Evolutionary conservation across 768 basidiomycete genomes (phyloP).

Genomic region (Dentipellis sp.): DNA sequence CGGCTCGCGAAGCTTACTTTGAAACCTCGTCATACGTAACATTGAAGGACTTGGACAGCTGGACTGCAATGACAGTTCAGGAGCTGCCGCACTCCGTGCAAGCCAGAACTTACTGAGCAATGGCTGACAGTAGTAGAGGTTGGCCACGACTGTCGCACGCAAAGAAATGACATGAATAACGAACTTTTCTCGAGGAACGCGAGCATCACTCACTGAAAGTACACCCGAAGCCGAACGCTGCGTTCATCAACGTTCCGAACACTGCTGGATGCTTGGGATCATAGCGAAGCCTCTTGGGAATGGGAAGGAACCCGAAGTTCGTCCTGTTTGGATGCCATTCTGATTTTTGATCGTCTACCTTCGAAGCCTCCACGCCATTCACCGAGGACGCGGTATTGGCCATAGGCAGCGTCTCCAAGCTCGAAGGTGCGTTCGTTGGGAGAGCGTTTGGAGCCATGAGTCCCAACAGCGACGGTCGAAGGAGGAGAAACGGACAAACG

Average conservation of each 20-base stretch:
- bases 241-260: constrained; percentile 30
- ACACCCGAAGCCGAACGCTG: constrained; percentile 37
- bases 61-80: constrained; percentile 21
- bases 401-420: background rate
- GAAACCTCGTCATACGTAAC: constrained; percentile 20
- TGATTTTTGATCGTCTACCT: background rate
- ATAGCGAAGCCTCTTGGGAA: constrained; percentile 33
- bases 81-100: background rate
- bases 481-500: background rate
- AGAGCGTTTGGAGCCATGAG: background rate
- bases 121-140: constrained; percentile 80
- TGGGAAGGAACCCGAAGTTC: constrained; percentile 37
- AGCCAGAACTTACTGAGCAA: constrained; percentile 48
- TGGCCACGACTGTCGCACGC: constrained; percentile 43
- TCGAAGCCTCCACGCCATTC: background rate
- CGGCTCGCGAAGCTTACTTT: background rate
- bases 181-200: constrained; percentile 16
- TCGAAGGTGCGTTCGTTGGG: background rate
- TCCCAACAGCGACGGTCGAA: background rate
- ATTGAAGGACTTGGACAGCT: constrained; percentile 24
- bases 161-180: background rate
- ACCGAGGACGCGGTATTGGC: background rate
- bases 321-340: background rate
- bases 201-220: constrained; percentile 33
- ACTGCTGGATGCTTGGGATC: constrained; percentile 28